Evolutionary conservation across 2,329 filamentous ascomycete species (phyloP).

Genomic region (Chrysoporthe austroafricana): DNA sequence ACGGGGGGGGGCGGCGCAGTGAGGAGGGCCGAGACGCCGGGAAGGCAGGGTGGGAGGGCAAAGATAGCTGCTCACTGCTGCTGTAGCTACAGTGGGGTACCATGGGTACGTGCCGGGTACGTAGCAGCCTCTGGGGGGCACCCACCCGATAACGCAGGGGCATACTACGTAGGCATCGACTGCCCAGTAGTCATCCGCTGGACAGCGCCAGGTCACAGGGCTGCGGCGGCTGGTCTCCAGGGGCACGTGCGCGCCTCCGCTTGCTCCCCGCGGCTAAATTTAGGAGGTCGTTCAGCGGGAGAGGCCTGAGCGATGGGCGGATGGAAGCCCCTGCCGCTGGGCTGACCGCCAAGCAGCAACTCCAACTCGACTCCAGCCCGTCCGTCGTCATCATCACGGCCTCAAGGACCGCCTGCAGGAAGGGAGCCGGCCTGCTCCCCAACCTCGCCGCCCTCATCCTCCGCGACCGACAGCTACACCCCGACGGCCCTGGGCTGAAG

Average conservation of each 20-base stretch:
- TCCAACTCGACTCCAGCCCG: not conserved
- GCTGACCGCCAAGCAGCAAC: not conserved
- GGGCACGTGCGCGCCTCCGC: not conserved
- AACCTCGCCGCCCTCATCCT: constrained; percentile 4
- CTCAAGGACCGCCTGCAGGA: not conserved
- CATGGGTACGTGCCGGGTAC: not conserved
- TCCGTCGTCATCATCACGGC: not conserved
- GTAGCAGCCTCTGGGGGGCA: not conserved
- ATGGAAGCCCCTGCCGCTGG: not conserved
- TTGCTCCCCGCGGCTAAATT: not conserved
- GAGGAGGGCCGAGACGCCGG: constrained; percentile 10
- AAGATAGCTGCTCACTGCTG: constrained; percentile 2
- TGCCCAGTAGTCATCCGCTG: too few species aligned
- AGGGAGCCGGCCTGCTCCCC: not conserved
- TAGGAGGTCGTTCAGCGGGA: not conserved
- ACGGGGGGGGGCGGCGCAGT: not conserved
- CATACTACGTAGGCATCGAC: too few species aligned
- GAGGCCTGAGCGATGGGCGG: not conserved
- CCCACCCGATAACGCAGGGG: constrained; percentile 1
- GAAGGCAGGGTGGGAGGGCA: constrained; percentile 1
- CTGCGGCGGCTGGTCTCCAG: not conserved
- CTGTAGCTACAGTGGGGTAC: not conserved
- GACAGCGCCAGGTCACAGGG: too few species aligned
- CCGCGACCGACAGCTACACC: not conserved
- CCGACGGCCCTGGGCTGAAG: not conserved